Conservation (phyloP, 805 yeast genomes). For the Wickerhamomyces silvicola region DNA sequence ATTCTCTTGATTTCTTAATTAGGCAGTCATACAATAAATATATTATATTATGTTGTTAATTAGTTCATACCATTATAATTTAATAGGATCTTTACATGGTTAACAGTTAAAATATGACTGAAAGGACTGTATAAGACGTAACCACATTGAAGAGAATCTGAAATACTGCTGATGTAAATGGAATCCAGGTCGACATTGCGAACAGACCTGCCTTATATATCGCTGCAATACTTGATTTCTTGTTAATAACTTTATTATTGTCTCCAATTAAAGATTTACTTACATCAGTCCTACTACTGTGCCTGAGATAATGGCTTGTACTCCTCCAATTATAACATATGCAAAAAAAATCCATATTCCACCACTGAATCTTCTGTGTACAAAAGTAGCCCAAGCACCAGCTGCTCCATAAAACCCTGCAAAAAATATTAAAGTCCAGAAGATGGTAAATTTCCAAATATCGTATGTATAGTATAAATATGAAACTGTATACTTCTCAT, state of each 20-base stretch:
- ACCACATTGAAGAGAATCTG: slow-evolving; percentile 62
- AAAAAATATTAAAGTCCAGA: slow-evolving; percentile 73
- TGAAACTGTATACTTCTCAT: slow-evolving; percentile 33
- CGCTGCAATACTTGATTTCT: no score
- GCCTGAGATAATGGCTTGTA: slow-evolving; percentile 67
- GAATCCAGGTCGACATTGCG: slow-evolving; percentile 93
- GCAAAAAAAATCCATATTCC: slow-evolving; percentile 36
- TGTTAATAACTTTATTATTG: no score
- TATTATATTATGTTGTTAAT: background rate
- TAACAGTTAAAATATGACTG: slow-evolving; percentile 33
- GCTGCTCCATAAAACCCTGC: slow-evolving; percentile 56
- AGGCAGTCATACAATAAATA: slow-evolving; percentile 8
- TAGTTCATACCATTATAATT: background rate
- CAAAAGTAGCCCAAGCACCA: slow-evolving; percentile 53
- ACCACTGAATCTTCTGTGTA: slow-evolving; percentile 35
- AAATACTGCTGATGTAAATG: slow-evolving; percentile 72
- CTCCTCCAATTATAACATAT: slow-evolving; percentile 49
- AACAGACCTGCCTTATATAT: slow-evolving; percentile 76
- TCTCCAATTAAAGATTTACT: slow-evolving; percentile 13
- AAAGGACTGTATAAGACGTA: slow-evolving; percentile 56
- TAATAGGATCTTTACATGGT: slow-evolving; percentile 16
- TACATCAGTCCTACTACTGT: slow-evolving; percentile 66
- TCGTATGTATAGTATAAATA: slow-evolving; percentile 64
- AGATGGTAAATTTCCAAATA: slow-evolving; percentile 76
- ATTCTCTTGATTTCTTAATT: slow-evolving; percentile 1